These are phyloP conservation scores for Barbatosphaeria neglecta DNA, from an alignment of 495 filamentous ascomycete species.

Conservation along the genomic window DNA sequence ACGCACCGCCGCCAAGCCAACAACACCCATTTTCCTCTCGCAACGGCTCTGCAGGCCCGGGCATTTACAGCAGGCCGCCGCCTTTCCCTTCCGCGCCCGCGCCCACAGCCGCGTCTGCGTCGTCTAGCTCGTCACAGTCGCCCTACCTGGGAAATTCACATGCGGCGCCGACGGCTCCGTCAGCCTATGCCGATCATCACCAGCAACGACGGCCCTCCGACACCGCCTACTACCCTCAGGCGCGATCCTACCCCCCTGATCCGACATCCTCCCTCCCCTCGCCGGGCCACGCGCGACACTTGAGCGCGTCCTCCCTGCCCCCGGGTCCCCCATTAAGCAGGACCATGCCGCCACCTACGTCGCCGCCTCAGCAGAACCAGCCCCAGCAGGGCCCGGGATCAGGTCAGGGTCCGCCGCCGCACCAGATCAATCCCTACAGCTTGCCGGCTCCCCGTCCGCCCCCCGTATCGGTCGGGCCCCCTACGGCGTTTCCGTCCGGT, in stretches of 20 bases:
- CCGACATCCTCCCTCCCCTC: slow-evolving; percentile 31
- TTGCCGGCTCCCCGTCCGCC: slow-evolving; percentile 37
- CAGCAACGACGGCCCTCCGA: slow-evolving; percentile 36
- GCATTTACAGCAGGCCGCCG: slow-evolving; percentile 21
- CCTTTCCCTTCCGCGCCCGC: slow-evolving; percentile 16
- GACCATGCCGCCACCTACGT: slow-evolving; percentile 38
- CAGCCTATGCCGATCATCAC: slow-evolving; percentile 32
- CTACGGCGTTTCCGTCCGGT: slow-evolving; percentile 34
- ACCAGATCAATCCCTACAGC: slow-evolving; percentile 33
- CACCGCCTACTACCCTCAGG: slow-evolving; percentile 28
- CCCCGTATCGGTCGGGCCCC: slow-evolving; percentile 39
- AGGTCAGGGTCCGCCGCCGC: slow-evolving; percentile 9
- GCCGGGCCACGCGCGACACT: slow-evolving; percentile 38
- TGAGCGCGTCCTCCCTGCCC: slow-evolving; percentile 38
- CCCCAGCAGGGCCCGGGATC: slow-evolving; percentile 25
- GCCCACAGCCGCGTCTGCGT: slow-evolving; percentile 1
- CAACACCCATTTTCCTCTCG: slow-evolving; percentile 26
- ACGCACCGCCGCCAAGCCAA: slow-evolving; percentile 22
- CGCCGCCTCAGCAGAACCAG: slow-evolving; percentile 33
- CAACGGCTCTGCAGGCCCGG: slow-evolving; percentile 15
- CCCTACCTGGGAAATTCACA: slow-evolving; percentile 17
- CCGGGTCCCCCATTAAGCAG: slow-evolving; percentile 29
- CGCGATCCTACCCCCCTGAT: slow-evolving; percentile 34
- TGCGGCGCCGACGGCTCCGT: slow-evolving; percentile 7
- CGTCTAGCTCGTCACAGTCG: slow-evolving; percentile 13